Evolutionary conservation across 495 filamentous ascomycete genomes (phyloP), one percentile per base, ranked within the genome.

Genomic region (Penicillium argentinense): DNA sequence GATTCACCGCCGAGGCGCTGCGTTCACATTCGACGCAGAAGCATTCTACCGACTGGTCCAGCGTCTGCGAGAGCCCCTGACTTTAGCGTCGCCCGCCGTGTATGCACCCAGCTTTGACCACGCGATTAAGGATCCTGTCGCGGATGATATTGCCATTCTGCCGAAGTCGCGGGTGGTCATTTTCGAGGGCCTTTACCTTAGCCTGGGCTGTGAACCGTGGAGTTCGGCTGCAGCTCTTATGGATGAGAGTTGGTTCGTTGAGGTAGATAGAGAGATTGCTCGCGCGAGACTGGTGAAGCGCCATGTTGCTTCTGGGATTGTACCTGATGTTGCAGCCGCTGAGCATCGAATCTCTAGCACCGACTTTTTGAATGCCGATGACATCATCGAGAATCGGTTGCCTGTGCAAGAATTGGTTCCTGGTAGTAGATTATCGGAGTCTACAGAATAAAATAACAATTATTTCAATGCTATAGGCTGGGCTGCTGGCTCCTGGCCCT

Each of bases 221-320:
- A 76, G 73, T 5, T 69, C 74, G 13, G 82, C 84, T 1, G 78
- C 82, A 4, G 62, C 51, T 14, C 54, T 90, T 43, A 85, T 88
- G 77, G 81, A 90, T 56, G 80, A 88, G 68, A 54, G 77, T 22
- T 89, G 88, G 85, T 92, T 91, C 58, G 79, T 92, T 29, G 77
- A 87, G 3, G 85, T 88, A 3, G 76, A 83, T 16, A 71, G 79
- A 9, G 66, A 75, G 4, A 25, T 26, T 40, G 38, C 38, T 9
- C 38, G 38, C 5, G 38, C 3, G 11, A 40, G 38, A 25, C n/a
- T 95, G 40, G 80, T 86, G 3, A 62, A 57, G 33, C 71, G 89
- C 28, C 89, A 93, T 70, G 67, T 95, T 0, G 76, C 75, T 37
- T 80, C 86, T 3, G 89, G 89, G 0, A 84, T 93, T 61, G 81